These are phyloP conservation scores for Colletotrichum tamarilloi DNA, from an alignment of 2,329 filamentous ascomycete species.

Conservation along the genomic window DNA sequence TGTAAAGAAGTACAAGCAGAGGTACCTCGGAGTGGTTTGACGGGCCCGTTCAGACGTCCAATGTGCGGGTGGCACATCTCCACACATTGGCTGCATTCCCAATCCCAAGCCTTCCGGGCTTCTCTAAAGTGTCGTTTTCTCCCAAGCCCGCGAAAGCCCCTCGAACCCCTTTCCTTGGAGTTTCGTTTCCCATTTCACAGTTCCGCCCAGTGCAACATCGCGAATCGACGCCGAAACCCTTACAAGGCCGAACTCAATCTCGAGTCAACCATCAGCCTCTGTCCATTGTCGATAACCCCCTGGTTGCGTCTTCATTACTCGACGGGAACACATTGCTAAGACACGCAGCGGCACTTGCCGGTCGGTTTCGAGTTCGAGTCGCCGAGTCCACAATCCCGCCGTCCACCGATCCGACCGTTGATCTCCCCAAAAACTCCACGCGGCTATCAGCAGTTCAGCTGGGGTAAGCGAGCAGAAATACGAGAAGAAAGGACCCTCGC, in stretches of 20 bases:
- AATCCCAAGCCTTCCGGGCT: conserved; percentile 33
- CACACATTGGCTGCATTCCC: conserved; percentile 25
- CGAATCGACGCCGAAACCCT: neutral
- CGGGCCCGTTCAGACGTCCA: conserved; percentile 8
- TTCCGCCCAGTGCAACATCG: conserved; percentile 29
- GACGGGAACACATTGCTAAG: conserved; percentile 22
- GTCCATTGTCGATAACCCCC: neutral
- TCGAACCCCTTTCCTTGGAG: conserved; percentile 33
- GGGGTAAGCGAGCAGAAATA: conserved; percentile 14
- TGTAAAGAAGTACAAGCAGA: neutral
- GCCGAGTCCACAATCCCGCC: conserved; percentile 20
- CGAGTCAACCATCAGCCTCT: neutral
- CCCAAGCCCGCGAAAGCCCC: conserved; percentile 1
- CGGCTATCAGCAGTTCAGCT: conserved; percentile 1
- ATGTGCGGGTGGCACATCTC: conserved; percentile 16
- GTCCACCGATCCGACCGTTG: conserved; percentile 9
- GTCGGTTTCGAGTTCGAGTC: conserved; percentile 31
- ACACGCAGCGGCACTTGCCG: conserved; percentile 31
- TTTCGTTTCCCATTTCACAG: conserved; percentile 4
- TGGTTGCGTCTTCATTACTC: neutral
- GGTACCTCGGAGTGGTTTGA: conserved; percentile 4
- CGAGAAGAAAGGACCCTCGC: conserved; percentile 13
- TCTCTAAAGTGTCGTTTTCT: conserved; percentile 27
- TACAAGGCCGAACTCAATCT: neutral
- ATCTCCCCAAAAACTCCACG: conserved; percentile 1